Conservation (phyloP, 2,329 filamentous ascomycete species). For the Colletotrichum gigasporum region DNA sequence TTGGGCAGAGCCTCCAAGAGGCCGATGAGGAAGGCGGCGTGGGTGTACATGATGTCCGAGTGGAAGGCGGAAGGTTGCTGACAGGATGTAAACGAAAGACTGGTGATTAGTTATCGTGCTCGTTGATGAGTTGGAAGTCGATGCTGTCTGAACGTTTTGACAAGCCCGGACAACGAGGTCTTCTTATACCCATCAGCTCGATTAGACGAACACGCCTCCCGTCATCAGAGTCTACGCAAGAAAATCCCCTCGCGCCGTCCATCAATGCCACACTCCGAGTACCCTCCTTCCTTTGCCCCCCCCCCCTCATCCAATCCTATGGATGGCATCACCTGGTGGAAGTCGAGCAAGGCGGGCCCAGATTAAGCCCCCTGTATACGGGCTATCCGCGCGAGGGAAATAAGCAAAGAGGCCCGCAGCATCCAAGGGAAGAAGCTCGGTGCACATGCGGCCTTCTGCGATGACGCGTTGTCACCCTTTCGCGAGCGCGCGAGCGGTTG, state of each 20-base stretch:
- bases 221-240: neutral
- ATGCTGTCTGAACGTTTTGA: neutral
- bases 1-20: slow-evolving; percentile 16
- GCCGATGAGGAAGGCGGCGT: slow-evolving; percentile 2
- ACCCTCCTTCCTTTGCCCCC: neutral
- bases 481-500: neutral
- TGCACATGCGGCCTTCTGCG: neutral
- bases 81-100: neutral
- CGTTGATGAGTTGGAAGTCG: neutral
- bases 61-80: neutral
- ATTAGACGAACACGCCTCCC: neutral
- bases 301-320: neutral
- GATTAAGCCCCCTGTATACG: neutral
- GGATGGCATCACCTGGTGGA: neutral
- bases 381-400: neutral
- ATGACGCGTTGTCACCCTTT: slow-evolving; percentile 12
- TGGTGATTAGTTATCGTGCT: neutral
- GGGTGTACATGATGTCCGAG: neutral
- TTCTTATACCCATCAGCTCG: slow-evolving; percentile 1
- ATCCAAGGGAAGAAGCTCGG: neutral
- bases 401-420: neutral
- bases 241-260: neutral
- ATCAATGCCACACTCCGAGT: neutral
- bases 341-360: neutral
- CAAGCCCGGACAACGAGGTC: neutral